A percentile compares a stretch with the other conserved stretches of the same genome.
Evolutionary conservation across 106 monocot genomes (phyloP).

Genomic region (Cymbidium sinense): DNA sequence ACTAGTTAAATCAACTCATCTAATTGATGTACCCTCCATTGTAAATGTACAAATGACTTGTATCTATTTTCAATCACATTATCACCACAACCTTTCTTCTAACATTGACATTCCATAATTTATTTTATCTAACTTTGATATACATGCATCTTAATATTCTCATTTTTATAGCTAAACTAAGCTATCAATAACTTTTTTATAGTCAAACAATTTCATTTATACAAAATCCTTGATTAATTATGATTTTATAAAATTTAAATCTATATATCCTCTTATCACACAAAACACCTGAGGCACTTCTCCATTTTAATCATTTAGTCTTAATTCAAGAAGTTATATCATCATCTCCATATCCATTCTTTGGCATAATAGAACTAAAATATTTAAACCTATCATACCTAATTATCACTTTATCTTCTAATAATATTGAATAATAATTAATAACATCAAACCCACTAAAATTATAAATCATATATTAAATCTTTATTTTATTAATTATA

Average conservation of each 20-base stretch:
- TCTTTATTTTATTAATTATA: too few species aligned
- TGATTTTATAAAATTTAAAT: too few species aligned
- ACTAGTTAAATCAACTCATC: neutral
- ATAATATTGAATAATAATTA: neutral
- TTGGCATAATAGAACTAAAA: neutral
- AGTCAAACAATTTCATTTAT: neutral
- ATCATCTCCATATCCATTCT: neutral
- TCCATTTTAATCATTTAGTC: neutral
- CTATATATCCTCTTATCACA: neutral
- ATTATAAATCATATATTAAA: too few species aligned
- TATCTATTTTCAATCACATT: neutral
- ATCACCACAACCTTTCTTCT: neutral
- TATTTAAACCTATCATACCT: neutral
- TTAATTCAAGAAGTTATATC: neutral
- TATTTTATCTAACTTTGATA: neutral
- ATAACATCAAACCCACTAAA: too few species aligned
- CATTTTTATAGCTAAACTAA: neutral
- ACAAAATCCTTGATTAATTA: neutral
- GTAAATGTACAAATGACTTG: too few species aligned
- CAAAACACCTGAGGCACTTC: neutral
- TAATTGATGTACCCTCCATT: neutral
- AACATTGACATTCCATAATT: neutral
- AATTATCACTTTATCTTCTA: neutral
- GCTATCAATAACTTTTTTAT: neutral
- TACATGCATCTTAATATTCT: neutral